Base-by-base conservation (phyloP, 805 yeast genomes). In the Starmerella bombi region DNA sequence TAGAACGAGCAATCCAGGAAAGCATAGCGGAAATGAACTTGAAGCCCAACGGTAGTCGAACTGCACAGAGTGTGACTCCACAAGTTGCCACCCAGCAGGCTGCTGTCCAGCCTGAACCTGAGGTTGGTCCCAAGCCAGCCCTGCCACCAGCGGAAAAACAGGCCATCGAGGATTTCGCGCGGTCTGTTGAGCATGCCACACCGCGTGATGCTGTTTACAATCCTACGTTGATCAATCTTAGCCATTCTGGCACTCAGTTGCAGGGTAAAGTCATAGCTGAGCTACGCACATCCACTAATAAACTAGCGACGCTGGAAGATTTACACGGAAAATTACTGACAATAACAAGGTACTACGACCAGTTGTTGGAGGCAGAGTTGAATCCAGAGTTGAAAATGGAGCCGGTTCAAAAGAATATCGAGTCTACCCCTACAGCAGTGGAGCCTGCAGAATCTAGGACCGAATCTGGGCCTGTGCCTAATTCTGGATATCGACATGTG, bases 1-100 rank as follows among this genome's bases (percentile, higher is more conserved):
- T 78, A 15, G 94, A 85, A 57, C 93, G 91, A 1, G 98, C 97
- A 0, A 88, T 91, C 43, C 94, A 80, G 14, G 94, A 94, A 1
- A 83, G 94, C 59, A 66, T 91, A 46, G 69, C 69, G 39, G 96
- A 86, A 43, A 67, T 80, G 56, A 72, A 50, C 33, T 14, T 14
- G 33, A 27, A 15, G 22, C 34, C 16, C 22, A 18, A 25, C 14
- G 14, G 21, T 14, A 36, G 10, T 8, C 27, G 10, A 8, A 17
- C 6, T 6, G 16, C 31, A 5, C 7, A 28, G 14, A 6, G n/a
- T 28, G 31, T 28, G 16, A 8, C 16, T 9, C 31, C 7, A 6
- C 9, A 17, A 6, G 10, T 7, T 8, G 27, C 27, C 15, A 20
- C 8, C 9, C 15, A 32, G 6, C 8, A 8, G 8, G 25, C 25